Conservation (phyloP, 2,329 filamentous ascomycete genomes). For the Chalaropsis ovoidea region DNA sequence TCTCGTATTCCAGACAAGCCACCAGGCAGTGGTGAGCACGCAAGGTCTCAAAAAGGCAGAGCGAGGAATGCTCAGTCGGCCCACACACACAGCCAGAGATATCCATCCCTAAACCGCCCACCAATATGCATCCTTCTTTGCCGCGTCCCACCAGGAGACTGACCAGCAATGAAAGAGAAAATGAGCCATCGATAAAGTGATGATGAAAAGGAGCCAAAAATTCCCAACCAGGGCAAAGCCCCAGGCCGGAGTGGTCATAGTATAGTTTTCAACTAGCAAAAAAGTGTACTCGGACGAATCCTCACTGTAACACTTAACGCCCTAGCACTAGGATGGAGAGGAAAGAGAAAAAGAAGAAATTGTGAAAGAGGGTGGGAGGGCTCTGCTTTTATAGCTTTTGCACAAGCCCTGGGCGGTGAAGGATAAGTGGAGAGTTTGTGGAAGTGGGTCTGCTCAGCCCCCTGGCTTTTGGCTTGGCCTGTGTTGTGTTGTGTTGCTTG, state of each 20-base stretch:
- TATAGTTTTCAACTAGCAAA: slow-evolving; percentile 85
- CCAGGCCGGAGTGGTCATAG: slow-evolving; percentile 55
- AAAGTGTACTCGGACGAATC: slow-evolving; percentile 63
- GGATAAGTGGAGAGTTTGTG: neutral
- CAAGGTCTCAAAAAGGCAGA: too few relatives aligned
- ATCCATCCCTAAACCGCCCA: neutral
- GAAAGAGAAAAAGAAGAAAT: slow-evolving; percentile 38
- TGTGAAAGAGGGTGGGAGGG: slow-evolving; percentile 26
- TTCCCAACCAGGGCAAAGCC: slow-evolving; percentile 58
- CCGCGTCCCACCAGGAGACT: slow-evolving; percentile 32
- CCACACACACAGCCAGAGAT: too few relatives aligned
- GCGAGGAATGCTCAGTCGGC: too few relatives aligned
- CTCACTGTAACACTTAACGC: slow-evolving; percentile 72
- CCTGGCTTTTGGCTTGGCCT: neutral
- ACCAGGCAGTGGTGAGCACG: neutral
- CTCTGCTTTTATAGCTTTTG: slow-evolving; percentile 32
- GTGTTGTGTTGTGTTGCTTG: neutral
- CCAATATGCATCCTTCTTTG: slow-evolving; percentile 34
- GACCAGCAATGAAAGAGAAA: slow-evolving; percentile 37
- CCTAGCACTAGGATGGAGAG: slow-evolving; percentile 53
- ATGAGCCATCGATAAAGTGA: slow-evolving; percentile 27
- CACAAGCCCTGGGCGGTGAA: slow-evolving; percentile 21
- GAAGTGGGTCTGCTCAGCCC: slow-evolving; percentile 8
- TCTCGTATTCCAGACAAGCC: neutral
- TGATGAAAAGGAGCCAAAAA: slow-evolving; percentile 50